phyloP scores from a whole-genome alignment of 2,329 filamentous ascomycete species.

The Phaeosphaeria sp. region DNA sequence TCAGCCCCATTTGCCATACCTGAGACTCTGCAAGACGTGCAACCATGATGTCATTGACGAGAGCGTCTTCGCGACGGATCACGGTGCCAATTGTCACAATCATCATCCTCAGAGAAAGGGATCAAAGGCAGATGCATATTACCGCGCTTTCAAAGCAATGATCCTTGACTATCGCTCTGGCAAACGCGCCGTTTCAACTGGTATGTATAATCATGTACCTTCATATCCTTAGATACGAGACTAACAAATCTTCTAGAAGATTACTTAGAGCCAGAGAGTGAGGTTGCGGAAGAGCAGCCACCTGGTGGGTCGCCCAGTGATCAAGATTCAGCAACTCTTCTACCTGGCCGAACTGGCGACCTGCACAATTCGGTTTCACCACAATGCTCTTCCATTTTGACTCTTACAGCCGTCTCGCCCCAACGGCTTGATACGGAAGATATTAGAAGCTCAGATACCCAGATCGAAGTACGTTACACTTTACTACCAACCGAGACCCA shows the following conservation, averaged over 20 bases:
- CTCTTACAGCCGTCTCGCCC: background rate
- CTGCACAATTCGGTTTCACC: background rate
- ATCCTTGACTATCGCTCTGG: background rate
- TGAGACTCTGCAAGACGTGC: constrained; percentile 17
- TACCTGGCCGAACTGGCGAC: background rate
- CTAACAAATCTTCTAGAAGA: background rate
- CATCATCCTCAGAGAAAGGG: background rate
- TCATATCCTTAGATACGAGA: background rate
- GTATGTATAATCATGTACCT: background rate
- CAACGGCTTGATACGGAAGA: background rate
- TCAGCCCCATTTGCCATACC: constrained; percentile 10
- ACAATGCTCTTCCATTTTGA: background rate
- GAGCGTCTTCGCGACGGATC: background rate
- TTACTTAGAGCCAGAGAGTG: background rate
- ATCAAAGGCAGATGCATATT: background rate
- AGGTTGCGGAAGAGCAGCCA: background rate
- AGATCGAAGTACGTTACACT: background rate
- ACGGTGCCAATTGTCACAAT: background rate
- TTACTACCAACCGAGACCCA: background rate
- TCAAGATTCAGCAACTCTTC: background rate
- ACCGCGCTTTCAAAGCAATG: background rate
- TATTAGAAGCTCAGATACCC: background rate
- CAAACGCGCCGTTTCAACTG: background rate
- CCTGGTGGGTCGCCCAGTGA: background rate
- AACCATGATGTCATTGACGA: constrained; percentile 15